Evolutionary conservation across 257 asterid genomes (phyloP), one percentile per base, ranked within the genome.

Genomic region (Nicotiana attenuata): DNA sequence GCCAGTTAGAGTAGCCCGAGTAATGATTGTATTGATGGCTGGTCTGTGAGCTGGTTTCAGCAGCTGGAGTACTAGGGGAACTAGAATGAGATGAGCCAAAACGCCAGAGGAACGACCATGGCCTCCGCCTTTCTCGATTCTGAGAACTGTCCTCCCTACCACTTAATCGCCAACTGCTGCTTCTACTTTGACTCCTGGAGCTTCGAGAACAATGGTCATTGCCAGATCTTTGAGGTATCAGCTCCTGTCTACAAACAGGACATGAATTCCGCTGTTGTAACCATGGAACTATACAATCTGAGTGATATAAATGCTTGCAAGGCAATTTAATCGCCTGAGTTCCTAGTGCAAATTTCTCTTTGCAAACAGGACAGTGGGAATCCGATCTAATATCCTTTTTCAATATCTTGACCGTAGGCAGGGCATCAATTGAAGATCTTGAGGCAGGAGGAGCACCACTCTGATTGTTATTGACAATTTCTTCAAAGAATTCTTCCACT

Each of bases 41-140:
- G 8, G 91, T 38, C 80, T 84, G 91, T 14, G 93, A 50, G 87
- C 88, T 88, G 9, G 91, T 83, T 85, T 89, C 98, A 56, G 87
- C 89, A 3, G 86, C 83, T 57, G 85, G 90, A 61, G 64, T 80
- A 52, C 78, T 88, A 79, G 78, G 86, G 20, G 92, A 81, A 64
- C 65, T 84, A 19, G 93, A 65, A 53, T 87, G 88, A 77, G 92
- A 87, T 16, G 93, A 90, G 16, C 97, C 88, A 82, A 95, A 93
- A 35, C 94, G 97, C 99, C 99, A 93, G 87, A 89, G 82, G 91
- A 92, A 92, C 38, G 97, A 92, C 97, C 97, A 95, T 45, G 90
- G 55, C 82, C 93, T 87, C 83, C 97, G 82, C 88, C 95, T 87
- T 29, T 84, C 90, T 9, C 20, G 85, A 69, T 78, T 88, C 84